These are phyloP conservation scores for Glarea lozoyensis DNA, from an alignment of 495 filamentous ascomycete genomes.

Conservation along the genomic window DNA sequence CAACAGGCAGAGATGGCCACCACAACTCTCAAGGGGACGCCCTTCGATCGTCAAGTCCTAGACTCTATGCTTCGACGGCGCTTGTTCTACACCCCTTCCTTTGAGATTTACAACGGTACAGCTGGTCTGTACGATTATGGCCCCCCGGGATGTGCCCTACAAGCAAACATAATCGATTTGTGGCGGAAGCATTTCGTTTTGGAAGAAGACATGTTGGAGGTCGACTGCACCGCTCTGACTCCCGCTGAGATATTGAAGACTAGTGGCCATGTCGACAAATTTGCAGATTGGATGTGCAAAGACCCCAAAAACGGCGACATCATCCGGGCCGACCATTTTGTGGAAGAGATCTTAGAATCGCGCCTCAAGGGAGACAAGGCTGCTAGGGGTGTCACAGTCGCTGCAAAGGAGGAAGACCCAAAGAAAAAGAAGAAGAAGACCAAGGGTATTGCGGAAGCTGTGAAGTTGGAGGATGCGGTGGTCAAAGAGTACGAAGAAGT, in stretches of 20 bases:
- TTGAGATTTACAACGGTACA: constrained; percentile 87
- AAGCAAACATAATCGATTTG: constrained; percentile 77
- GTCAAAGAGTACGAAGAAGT: constrained; percentile 63
- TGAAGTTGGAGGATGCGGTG: constrained; percentile 60
- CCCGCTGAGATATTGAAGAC: constrained; percentile 92
- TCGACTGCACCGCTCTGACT: constrained; percentile 78
- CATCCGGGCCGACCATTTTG: constrained; percentile 88
- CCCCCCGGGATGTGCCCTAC: constrained; percentile 62
- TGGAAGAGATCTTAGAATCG: constrained; percentile 83
- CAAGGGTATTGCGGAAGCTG: constrained; percentile 38
- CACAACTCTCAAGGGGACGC: constrained; percentile 80
- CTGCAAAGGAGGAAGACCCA: constrained; percentile 50
- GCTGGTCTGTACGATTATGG: constrained; percentile 82
- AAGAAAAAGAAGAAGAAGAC: constrained; percentile 53
- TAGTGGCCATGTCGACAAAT: constrained; percentile 94
- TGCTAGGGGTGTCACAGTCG: constrained; percentile 50
- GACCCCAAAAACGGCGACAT: constrained; percentile 97
- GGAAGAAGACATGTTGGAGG: constrained; percentile 87
- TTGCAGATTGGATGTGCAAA: constrained; percentile 99
- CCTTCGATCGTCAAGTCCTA: constrained; percentile 69
- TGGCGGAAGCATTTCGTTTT: constrained; percentile 92
- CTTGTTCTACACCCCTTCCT: constrained; percentile 89
- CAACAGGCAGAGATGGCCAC: constrained; percentile 10
- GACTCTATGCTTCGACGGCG: constrained; percentile 80
- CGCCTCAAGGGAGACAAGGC: constrained; percentile 59